A percentile compares a stretch with the other conserved stretches of the same genome.
Conservation (phyloP, 805 yeast genomes). For the Lachancea mirantina region DNA sequence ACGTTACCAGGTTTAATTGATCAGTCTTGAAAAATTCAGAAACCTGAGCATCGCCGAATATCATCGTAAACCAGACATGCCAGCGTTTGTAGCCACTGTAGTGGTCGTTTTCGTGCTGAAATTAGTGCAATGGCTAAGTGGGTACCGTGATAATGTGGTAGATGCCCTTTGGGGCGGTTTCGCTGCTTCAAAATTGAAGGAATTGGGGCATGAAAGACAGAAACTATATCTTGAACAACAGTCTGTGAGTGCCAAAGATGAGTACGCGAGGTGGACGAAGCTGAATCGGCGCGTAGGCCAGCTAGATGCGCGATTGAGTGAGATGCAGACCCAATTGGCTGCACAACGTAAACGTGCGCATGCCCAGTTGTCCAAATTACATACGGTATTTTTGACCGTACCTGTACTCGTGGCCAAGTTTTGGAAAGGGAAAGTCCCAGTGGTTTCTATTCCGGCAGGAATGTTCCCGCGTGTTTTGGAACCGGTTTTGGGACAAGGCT, state of each 20-base stretch:
- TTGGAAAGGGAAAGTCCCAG: slow-evolving; percentile 29
- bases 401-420: slow-evolving; percentile 29
- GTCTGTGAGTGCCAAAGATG: slow-evolving; percentile 76
- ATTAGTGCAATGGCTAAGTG: slow-evolving; percentile 18
- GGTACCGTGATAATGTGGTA: slow-evolving; percentile 16
- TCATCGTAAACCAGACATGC: no score
- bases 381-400: slow-evolving; percentile 23
- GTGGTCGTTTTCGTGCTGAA: slow-evolving; percentile 17
- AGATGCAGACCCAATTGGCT: slow-evolving; percentile 34
- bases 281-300: slow-evolving; percentile 65
- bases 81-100: slow-evolving; percentile 7
- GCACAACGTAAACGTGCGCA: slow-evolving; percentile 7
- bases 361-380: slow-evolving; percentile 15
- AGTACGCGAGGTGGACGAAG: slow-evolving; percentile 94
- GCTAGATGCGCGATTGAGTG: slow-evolving; percentile 44
- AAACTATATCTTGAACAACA: slow-evolving; percentile 47
- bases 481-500: slow-evolving; percentile 30
- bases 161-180: slow-evolving; percentile 17
- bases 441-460: slow-evolving; percentile 24
- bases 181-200: slow-evolving; percentile 25
- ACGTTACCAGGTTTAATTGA: no score
- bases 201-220: slow-evolving; percentile 38
- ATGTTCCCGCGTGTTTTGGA: slow-evolving; percentile 27
- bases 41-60: no score
- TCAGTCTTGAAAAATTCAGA: no score